A percentile compares a stretch with the other conserved stretches of the same genome.
Conservation (phyloP, 2,329 filamentous ascomycete genomes). For the Incumbomyces delicatus region DNA sequence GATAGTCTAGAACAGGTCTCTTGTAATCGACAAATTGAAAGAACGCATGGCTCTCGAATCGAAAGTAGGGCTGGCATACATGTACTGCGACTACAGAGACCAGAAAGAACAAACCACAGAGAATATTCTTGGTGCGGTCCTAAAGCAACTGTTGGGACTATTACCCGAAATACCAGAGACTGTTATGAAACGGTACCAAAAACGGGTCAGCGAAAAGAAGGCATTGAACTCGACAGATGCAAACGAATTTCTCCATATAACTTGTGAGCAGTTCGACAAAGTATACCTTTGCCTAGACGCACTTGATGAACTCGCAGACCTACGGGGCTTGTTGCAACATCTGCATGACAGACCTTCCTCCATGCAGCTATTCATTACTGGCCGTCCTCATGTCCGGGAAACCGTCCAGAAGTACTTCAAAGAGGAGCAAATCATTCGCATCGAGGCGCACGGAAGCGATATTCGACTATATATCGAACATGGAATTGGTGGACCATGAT, state of each 20-base stretch:
- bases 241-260: no score
- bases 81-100: constrained; percentile 14
- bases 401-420: constrained; percentile 7
- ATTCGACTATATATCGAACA: constrained; percentile 9
- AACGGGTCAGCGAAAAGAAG: no score
- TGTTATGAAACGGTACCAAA: no score
- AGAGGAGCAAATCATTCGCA: constrained; percentile 8
- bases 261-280: no score
- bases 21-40: constrained; percentile 10
- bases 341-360: constrained; percentile 8
- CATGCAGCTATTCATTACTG: constrained; percentile 11
- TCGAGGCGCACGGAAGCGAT: constrained; percentile 9
- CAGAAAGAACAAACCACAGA: constrained; percentile 11
- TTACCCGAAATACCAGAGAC: no score
- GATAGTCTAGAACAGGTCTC: constrained; percentile 6
- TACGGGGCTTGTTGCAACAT: constrained; percentile 5
- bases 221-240: no score
- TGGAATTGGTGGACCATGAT: constrained; percentile 12
- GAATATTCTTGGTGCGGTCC: constrained; percentile 9
- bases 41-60: constrained; percentile 6
- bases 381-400: constrained; percentile 10
- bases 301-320: constrained; percentile 12
- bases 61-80: constrained; percentile 12
- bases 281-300: no score
- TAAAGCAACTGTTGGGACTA: constrained; percentile 8